Evolutionary conservation across 495 filamentous ascomycete genomes (phyloP), one percentile per base, ranked within the genome.

Genomic region (Geoglossum glabrum): DNA sequence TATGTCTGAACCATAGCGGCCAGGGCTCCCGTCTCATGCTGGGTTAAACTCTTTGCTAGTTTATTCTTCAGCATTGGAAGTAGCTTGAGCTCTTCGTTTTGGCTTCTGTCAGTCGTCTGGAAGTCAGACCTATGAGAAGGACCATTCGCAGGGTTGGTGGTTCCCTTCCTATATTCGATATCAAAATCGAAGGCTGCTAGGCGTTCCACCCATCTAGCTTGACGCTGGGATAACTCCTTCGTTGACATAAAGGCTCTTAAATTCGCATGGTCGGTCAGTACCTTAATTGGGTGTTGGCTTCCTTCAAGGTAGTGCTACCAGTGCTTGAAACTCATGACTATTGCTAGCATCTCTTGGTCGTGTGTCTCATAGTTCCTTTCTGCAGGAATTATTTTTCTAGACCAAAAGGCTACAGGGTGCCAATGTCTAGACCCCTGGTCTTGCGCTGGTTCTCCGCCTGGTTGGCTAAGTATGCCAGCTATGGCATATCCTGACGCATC

Each of bases 341-440:
- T 68, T 2, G 62, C 65, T 17, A 68, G 54, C 7, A 68, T 36
- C 45, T 68, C 65, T 38, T 60, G 58, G 34, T 68, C 61, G 27
- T 60, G 57, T 10, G 59, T 61, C n/a, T 55, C 46, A 40, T 68
- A 68, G 47, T 64, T 64, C 6, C 40, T 36, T 55, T 67, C 61
- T 9, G 65, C 27, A 13, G 23, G 21, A 10, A 31, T 54, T 6
- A 67, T 45, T 47, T 67, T 67, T 46, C 54, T 4, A 13, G 60
- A 63, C 21, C 58, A 60, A 34, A 58, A 67, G 0, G 63, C 65
- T 15, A 67, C 57, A 0, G 59, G 65, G 28, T 64, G 55, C 54
- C 31, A 57, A 30, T 46, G 27, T 17, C 3, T 21, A 34, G 13
- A 7, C 6, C 13, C 4, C 21, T 23, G 5, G 19, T 7, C 13